phyloP scores from a whole-genome alignment of 371 early-diverging fungal genomes.

The Zychaea mexicana region DNA sequence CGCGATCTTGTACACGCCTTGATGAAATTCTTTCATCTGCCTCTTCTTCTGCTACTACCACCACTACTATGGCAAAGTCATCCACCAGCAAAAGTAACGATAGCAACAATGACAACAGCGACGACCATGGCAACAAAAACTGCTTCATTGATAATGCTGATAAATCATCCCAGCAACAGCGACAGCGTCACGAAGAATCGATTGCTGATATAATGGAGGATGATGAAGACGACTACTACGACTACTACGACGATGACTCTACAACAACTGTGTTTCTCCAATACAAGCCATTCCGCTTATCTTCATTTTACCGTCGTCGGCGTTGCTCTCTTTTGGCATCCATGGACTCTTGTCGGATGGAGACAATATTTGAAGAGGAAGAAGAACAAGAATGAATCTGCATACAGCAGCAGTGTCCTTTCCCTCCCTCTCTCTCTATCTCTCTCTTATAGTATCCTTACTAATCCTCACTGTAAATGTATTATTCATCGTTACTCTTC shows the following conservation, averaged over 20 bases:
- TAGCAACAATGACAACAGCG: too few species aligned
- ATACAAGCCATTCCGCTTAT: neutral
- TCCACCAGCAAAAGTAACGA: too few species aligned
- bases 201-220: neutral
- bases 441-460: too few species aligned
- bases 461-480: too few species aligned
- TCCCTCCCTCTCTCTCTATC: too few species aligned
- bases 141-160: neutral
- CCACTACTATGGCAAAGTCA: too few species aligned
- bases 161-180: too few species aligned
- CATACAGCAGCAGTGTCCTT: too few species aligned
- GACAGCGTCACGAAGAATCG: neutral
- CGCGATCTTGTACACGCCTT: neutral
- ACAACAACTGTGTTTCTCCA: neutral
- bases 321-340: neutral
- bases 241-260: too few species aligned
- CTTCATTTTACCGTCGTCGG: neutral
- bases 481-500: too few species aligned
- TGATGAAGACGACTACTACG: neutral
- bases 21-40: neutral
- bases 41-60: too few species aligned
- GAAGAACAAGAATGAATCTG: neutral
- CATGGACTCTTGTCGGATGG: constrained; percentile 2
- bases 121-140: too few species aligned
- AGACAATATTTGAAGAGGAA: neutral